Conservation (phyloP, 108 stramenopile genomes). For the Conticribra weissflogii region DNA sequence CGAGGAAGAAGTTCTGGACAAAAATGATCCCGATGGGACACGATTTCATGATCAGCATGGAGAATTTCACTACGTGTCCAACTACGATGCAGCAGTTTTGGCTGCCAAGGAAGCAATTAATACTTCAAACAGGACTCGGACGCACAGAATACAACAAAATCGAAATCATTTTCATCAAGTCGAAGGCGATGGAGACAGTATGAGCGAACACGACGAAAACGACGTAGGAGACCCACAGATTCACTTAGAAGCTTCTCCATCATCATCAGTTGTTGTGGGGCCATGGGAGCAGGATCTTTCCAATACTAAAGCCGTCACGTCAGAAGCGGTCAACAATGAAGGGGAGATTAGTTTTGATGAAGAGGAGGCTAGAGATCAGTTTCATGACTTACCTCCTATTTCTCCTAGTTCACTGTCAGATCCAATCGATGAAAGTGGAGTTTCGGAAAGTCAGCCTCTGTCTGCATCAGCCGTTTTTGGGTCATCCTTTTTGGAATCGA, state of each 20-base stretch:
- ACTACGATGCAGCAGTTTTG: slow-evolving; percentile 49
- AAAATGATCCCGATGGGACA: background rate
- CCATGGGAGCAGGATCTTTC: slow-evolving; percentile 3
- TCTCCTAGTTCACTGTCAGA: no score
- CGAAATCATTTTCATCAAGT: background rate
- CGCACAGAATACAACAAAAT: background rate
- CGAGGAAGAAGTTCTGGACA: background rate
- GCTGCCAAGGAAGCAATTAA: slow-evolving; percentile 52
- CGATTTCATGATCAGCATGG: background rate
- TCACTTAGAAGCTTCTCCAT: slow-evolving; percentile 14
- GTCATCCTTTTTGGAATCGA: slow-evolving; percentile 16
- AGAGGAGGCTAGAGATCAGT: slow-evolving; percentile 5
- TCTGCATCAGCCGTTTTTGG: slow-evolving; percentile 4
- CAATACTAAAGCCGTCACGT: background rate
- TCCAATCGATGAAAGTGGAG: background rate
- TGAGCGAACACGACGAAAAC: background rate
- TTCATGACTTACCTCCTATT: background rate
- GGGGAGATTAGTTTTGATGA: background rate
- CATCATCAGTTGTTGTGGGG: slow-evolving; percentile 10
- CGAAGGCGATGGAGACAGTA: background rate
- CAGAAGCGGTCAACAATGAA: background rate
- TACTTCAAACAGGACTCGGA: slow-evolving; percentile 35
- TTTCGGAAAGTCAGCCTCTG: background rate
- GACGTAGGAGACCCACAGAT: slow-evolving; percentile 13
- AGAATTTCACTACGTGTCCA: slow-evolving; percentile 20